Conservation (phyloP, 352 stramenopile species). For the Phytophthora tubulina region DNA sequence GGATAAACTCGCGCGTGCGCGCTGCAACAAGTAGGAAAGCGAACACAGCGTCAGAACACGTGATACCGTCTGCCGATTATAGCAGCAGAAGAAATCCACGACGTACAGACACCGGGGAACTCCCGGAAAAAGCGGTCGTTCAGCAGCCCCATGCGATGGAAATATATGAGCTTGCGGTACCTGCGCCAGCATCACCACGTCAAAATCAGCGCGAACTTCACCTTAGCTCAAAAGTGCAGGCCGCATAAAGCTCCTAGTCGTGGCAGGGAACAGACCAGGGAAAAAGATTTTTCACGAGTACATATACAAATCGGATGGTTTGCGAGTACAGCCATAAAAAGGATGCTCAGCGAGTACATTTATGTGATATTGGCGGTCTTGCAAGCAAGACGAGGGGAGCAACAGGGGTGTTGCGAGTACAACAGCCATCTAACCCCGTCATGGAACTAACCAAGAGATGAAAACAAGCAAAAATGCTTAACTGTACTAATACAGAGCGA, state of each 20-base stretch:
- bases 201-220: neutral
- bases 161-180: constrained; percentile 82
- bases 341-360: no score
- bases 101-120: constrained; percentile 65
- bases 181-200: constrained; percentile 27
- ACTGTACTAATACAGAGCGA: no score
- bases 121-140: constrained; percentile 72
- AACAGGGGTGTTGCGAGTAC: no score
- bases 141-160: constrained; percentile 74
- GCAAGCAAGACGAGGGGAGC: no score
- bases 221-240: neutral
- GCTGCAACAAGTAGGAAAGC: constrained; percentile 33
- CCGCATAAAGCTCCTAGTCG: neutral
- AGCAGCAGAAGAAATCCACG: neutral
- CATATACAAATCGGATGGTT: no score
- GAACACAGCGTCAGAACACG: constrained; percentile 8
- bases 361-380: no score
- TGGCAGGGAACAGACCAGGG: no score
- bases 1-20: constrained; percentile 64
- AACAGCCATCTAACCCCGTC: no score
- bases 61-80: neutral
- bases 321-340: no score
- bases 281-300: no score
- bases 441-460: no score
- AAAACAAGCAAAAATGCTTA: no score